Percentiles rank a stretch among this genome's conserved stretches.
phyloP scores from a whole-genome alignment of 345 rosid species.

The Salix arbutifolia region DNA sequence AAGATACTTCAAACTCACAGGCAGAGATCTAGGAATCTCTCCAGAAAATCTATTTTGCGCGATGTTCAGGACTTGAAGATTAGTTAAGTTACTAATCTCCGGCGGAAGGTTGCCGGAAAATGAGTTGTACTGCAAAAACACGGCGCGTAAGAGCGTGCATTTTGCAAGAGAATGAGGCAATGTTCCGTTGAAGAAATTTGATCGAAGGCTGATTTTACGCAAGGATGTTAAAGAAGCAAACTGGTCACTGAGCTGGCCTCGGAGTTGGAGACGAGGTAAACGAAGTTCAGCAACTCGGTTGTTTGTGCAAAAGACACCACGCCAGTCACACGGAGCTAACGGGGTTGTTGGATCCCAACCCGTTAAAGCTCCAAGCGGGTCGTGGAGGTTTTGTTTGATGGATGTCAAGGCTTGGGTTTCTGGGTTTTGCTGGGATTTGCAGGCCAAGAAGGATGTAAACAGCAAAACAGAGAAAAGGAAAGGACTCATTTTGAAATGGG shows the following conservation, averaged over 20 bases:
- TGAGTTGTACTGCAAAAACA: conserved; percentile 82
- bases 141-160: conserved; percentile 62
- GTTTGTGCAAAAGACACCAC: conserved; percentile 54
- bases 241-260: conserved; percentile 58
- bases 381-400: conserved; percentile 64
- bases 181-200: conserved; percentile 71
- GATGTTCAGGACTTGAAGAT: conserved; percentile 53
- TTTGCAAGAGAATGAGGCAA: conserved; percentile 66
- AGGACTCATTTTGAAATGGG: too few relatives aligned
- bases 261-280: conserved; percentile 72
- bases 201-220: conserved; percentile 61
- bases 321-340: conserved; percentile 91
- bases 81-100: conserved; percentile 50
- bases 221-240: conserved; percentile 51
- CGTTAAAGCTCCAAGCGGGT: conserved; percentile 66
- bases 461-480: conserved; percentile 4
- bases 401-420: conserved; percentile 66
- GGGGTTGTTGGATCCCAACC: conserved; percentile 77
- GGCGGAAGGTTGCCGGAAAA: conserved; percentile 66
- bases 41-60: conserved; percentile 76
- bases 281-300: conserved; percentile 66
- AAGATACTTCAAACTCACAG: conserved; percentile 44
- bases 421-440: conserved; percentile 26
- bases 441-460: conserved; percentile 16
- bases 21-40: conserved; percentile 45